phyloP scores from a whole-genome alignment of 106 monocot genomes.

The Acanthochlamys bracteata region DNA sequence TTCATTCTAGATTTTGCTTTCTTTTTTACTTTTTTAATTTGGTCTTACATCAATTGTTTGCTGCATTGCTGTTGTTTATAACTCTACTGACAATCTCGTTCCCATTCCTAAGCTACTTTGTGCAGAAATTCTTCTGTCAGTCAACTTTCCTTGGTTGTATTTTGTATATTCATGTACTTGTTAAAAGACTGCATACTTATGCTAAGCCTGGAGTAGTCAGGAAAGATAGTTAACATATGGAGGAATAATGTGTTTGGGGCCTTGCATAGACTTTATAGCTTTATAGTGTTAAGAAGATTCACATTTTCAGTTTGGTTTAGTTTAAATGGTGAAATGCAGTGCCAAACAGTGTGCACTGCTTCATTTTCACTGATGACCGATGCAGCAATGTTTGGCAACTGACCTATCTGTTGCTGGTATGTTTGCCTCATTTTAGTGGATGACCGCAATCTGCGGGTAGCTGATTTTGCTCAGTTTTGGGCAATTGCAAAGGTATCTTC shows the following conservation, averaged over 20 bases:
- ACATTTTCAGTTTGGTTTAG: conserved; percentile 42
- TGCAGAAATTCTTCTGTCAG: too few species aligned
- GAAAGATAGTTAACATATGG: too few species aligned
- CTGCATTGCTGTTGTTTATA: too few species aligned
- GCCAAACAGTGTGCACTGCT: conserved; percentile 45
- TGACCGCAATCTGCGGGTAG: conserved; percentile 99
- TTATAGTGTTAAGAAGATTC: conserved; percentile 19
- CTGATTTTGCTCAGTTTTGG: conserved; percentile 99
- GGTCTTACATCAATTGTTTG: too few species aligned
- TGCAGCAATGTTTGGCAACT: conserved; percentile 86
- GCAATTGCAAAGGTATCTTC: conserved; percentile 95
- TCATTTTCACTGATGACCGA: conserved; percentile 64
- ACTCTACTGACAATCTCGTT: too few species aligned
- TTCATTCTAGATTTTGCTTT: too few species aligned
- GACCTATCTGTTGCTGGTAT: conserved; percentile 93
- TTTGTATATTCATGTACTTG: too few species aligned
- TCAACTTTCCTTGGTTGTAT: too few species aligned
- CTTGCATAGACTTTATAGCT: conserved; percentile 5
- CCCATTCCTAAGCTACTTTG: too few species aligned
- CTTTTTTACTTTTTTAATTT: too few species aligned
- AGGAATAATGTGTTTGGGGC: conserved; percentile 8
- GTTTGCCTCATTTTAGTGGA: conserved; percentile 94
- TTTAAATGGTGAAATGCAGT: conserved; percentile 41
- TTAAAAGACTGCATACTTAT: too few species aligned
- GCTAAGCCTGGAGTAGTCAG: too few species aligned